These are phyloP conservation scores for Dissophora globulifera DNA, from an alignment of 192 early-diverging fungal genomes.

Conservation along the genomic window DNA sequence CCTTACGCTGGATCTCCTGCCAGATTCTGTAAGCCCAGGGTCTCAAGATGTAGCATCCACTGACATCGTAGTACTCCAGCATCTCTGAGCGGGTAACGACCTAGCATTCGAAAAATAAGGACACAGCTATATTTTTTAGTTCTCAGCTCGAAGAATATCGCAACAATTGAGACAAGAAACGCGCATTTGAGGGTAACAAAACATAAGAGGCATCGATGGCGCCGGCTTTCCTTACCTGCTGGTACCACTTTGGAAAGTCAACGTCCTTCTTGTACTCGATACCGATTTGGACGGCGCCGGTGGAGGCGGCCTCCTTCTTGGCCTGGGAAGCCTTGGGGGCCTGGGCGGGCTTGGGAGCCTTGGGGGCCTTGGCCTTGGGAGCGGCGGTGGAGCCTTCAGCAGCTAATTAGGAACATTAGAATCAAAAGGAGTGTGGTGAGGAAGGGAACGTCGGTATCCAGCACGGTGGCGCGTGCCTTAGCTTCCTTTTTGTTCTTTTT, in stretches of 20 bases:
- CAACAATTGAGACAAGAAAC: no score
- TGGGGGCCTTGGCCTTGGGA: constrained; percentile 55
- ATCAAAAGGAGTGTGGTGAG: not conserved
- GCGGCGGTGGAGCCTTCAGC: constrained; percentile 42
- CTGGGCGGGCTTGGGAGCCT: constrained; percentile 55
- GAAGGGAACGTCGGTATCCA: no score
- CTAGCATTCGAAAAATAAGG: constrained; percentile 31
- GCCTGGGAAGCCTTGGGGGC: constrained; percentile 56
- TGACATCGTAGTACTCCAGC: constrained; percentile 99
- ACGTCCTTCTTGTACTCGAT: constrained; percentile 88
- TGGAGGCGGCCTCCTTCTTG: constrained; percentile 57
- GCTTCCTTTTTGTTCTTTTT: no score
- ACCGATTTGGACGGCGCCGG: constrained; percentile 81
- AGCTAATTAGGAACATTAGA: not conserved
- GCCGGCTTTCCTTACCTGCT: constrained; percentile 64
- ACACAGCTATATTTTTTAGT: no score
- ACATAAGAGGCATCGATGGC: not conserved
- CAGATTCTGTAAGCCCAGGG: constrained; percentile 96
- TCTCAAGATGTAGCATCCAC: constrained; percentile 98
- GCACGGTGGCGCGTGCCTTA: no score
- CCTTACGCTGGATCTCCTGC: constrained; percentile 90
- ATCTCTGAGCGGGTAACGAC: constrained; percentile 93
- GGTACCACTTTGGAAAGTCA: constrained; percentile 95
- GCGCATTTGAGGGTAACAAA: no score
- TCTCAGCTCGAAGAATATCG: no score